phyloP scores from a whole-genome alignment of 2,329 filamentous ascomycete genomes.

The Cercospora beticola region DNA sequence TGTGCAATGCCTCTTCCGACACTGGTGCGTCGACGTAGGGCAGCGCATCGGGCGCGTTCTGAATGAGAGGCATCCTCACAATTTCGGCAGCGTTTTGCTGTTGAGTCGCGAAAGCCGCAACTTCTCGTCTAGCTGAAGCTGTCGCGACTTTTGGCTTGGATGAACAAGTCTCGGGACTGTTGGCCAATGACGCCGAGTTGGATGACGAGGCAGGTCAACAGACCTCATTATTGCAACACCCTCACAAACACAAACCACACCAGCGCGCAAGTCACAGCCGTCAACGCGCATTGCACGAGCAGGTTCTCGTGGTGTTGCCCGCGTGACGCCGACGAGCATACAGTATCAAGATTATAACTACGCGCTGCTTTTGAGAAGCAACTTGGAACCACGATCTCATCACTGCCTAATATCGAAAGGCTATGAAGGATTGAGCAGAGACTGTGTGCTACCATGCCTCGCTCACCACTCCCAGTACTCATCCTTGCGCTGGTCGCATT shows the following conservation, averaged over 20 bases:
- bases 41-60: conserved; percentile 73
- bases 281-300: background rate
- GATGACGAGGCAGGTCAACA: background rate
- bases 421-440: background rate
- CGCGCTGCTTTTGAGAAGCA: background rate
- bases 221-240: background rate
- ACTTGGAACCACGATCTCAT: background rate
- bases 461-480: conserved; percentile 22
- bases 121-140: background rate
- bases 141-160: background rate
- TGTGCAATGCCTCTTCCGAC: conserved; percentile 60
- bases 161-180: background rate
- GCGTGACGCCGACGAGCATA: background rate
- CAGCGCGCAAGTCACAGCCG: background rate
- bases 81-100: background rate
- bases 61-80: conserved; percentile 62
- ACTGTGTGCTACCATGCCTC: conserved; percentile 18
- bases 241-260: background rate
- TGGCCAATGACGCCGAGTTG: background rate
- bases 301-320: background rate
- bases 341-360: background rate
- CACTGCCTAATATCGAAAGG: background rate
- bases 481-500: conserved; percentile 22
- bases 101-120: conserved; percentile 4
- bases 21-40: conserved; percentile 81